A percentile compares a stretch with the other conserved stretches of the same genome.
Conservation (phyloP, 306 rosid genomes). For the Cyclanthera cordifolia region DNA sequence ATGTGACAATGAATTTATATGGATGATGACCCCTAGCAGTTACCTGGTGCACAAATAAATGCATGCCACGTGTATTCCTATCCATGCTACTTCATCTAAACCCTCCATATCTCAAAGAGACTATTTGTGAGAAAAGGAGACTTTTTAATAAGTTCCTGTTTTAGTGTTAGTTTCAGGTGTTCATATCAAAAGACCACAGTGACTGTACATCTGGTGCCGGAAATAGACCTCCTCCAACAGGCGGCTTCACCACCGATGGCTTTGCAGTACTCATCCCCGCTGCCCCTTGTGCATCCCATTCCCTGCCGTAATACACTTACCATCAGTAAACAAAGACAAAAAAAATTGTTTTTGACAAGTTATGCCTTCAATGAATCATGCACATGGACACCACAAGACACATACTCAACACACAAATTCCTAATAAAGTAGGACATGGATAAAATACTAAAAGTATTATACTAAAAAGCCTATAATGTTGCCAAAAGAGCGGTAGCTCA, state of each 20-base stretch:
- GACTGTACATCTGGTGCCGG: conserved; percentile 78
- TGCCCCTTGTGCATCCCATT: conserved; percentile 42
- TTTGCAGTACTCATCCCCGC: conserved; percentile 44
- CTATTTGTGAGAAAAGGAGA: conserved; percentile 6
- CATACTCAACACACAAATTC: no score
- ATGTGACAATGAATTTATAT: not conserved
- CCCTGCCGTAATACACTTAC: conserved; percentile 43
- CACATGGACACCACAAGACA: no score
- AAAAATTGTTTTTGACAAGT: no score
- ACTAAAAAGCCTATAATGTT: no score
- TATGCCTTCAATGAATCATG: no score
- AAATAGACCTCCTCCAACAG: conserved; percentile 48
- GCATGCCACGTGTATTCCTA: conserved; percentile 17
- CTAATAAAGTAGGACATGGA: no score
- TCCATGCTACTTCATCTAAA: conserved; percentile 11
- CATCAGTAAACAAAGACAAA: not conserved
- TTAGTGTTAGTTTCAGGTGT: conserved; percentile 13
- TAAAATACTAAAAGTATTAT: no score
- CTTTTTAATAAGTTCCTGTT: conserved; percentile 3
- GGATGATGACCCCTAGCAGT: conserved; percentile 1
- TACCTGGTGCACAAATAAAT: conserved; percentile 14
- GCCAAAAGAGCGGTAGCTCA: no score
- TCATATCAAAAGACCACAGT: conserved; percentile 62
- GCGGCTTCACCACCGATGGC: conserved; percentile 41
- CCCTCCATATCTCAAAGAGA: conserved; percentile 8